Base-by-base conservation (phyloP, 2,329 filamentous ascomycete genomes). In the Trichoderma brevicompactum region DNA sequence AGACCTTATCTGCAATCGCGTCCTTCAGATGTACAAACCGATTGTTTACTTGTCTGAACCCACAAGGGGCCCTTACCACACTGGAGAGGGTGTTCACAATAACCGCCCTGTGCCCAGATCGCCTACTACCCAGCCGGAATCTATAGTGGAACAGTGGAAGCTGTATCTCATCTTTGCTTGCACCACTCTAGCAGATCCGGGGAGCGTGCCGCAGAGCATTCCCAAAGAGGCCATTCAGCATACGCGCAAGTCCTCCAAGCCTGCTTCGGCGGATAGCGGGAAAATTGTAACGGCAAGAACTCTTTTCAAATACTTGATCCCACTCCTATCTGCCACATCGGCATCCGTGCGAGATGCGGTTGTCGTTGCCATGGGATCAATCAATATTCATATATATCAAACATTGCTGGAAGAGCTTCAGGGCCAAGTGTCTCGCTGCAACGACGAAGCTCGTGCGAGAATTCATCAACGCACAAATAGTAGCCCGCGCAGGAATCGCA, bases 111-210 rank as follows among this genome's bases (percentile, higher is more conserved):
- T 79, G 1, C 79, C 77, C 70, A 82, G 87, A 73, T 85, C 84
- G 66, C 88, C 85, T 66, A 89, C 87, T 2, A 89, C 90, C 0
- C 90, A 93, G 17, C 91, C 94, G 0, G 93, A 96, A 71, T 88
- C 96, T 23, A 83, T 97, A 65, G 88, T 99, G 66, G 96, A 98
- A 77, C 95, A 99, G 75, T 99, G 94, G 94, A 98, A 97, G 77
- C 82, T 98, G 2, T 98, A 98, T 75, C 83, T 99, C 32, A 94
- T 97, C 64, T 97, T 99, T 79, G 95, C 94, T 9, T 99, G 96
- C 78, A 97, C 94, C 9, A 98, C 95, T 0, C 82, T 99, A 65
- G 94, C 92, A 43, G 95, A 95, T 70, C 86, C 92, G 9, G 92
- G 92, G 9, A 87, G 82, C 64, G 82, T 83, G 23, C 74, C 72